Base-by-base conservation (phyloP, 2,329 filamentous ascomycete species). In the Nemania sp. region DNA sequence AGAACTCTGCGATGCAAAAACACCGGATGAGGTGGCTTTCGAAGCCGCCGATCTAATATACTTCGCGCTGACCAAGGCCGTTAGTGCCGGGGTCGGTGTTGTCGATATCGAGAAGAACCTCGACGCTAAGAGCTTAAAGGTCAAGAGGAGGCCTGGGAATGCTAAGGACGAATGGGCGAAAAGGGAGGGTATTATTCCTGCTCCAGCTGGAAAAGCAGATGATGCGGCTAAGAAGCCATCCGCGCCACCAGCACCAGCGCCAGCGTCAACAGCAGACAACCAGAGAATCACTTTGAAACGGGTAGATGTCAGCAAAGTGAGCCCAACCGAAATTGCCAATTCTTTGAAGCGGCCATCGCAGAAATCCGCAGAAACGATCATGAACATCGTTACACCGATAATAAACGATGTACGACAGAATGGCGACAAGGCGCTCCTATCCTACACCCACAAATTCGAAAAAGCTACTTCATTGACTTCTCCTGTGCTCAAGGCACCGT, bases 361-460 rank as follows among this genome's bases (percentile, higher is more conserved):
- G 69, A 91, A 89, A 70, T 96, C 93, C 1, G 91, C 90, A n/a
- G 93, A 97, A 19, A 84, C 89, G 54, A 97, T 99, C 62, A 86
- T 97, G 76, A 86, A 86, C 60, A 93, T 97, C 47, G 90, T 96
- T 54, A 85, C 83, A 30, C 94, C 94, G 1, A 99, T 99, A 65
- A 91, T 99, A 67, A 85, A 93, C 53, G 89, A 92, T 42, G 88
- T 99, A 50, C 89, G 86, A 51, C 80, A 83, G 37, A 84, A 89
- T 28, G 94, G 94, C 48, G 94, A 99, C 73, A 88, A 88, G 65
- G 92, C 91, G 3, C 80, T 99, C 20, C 81, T 99, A 39, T 88
- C 89, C 45, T 97, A 96, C 73, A 97, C 94, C 1, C 92, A 97
- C 81, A 96, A 95, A 72, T 99, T 99, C 64, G 94, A 99, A 70